Evolutionary conservation across 2,329 filamentous ascomycete species (phyloP).

Genomic region (Beauveria brongniartii): DNA sequence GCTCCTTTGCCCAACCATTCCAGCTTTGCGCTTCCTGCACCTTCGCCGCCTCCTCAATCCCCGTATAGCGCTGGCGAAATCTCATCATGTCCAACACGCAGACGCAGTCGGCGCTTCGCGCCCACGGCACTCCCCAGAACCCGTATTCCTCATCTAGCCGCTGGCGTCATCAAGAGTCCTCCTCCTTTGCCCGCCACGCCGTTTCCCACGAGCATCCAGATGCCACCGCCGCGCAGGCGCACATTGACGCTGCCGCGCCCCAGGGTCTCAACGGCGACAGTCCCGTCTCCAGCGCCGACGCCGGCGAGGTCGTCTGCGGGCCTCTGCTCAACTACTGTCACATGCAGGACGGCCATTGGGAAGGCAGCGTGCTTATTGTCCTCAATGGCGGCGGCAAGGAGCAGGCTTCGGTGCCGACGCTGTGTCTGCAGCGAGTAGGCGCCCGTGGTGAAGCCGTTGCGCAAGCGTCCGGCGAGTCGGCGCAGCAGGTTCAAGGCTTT

Average conservation of each 20-base stretch:
- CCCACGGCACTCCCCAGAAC: slow-evolving; percentile 25
- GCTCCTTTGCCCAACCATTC: neutral
- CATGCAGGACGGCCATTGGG: slow-evolving; percentile 67
- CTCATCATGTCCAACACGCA: neutral
- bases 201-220: slow-evolving; percentile 39
- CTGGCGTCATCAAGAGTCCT: slow-evolving; percentile 59
- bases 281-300: slow-evolving; percentile 27
- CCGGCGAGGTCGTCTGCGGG: slow-evolving; percentile 58
- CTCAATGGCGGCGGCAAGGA: slow-evolving; percentile 60
- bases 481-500: slow-evolving; percentile 36
- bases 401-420: slow-evolving; percentile 48
- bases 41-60: neutral
- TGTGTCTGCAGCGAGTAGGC: slow-evolving; percentile 43
- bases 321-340: slow-evolving; percentile 71
- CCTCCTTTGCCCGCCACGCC: slow-evolving; percentile 44
- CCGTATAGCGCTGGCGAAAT: neutral
- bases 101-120: neutral
- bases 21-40: neutral
- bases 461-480: neutral
- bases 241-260: slow-evolving; percentile 18
- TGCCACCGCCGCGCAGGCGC: slow-evolving; percentile 31
- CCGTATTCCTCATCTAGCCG: slow-evolving; percentile 47
- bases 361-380: slow-evolving; percentile 80
- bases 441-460: slow-evolving; percentile 22
- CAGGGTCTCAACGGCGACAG: slow-evolving; percentile 12